phyloP scores from a whole-genome alignment of 208 protist genomes.

The Vickermania spadyakhi region DNA sequence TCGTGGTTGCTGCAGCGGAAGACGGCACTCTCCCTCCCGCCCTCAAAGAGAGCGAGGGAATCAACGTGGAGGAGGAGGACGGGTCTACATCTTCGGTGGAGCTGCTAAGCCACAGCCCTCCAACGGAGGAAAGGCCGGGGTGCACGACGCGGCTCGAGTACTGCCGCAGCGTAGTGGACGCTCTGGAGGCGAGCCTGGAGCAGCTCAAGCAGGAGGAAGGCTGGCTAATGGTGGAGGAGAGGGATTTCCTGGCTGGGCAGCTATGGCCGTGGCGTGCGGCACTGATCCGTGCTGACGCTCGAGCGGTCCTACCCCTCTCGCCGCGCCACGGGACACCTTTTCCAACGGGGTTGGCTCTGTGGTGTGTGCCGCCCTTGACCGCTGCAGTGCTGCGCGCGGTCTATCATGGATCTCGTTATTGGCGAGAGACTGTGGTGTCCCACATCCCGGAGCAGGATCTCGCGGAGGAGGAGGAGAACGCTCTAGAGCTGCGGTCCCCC shows the following conservation, averaged over 20 bases:
- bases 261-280: background rate
- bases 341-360: background rate
- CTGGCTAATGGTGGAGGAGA: background rate
- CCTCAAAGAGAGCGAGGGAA: too few relatives aligned
- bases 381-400: background rate
- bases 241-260: background rate
- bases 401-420: background rate
- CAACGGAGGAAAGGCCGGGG: background rate
- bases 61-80: too few relatives aligned
- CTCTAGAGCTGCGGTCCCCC: background rate
- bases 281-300: background rate
- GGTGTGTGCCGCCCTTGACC: background rate
- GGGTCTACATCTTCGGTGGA: too few relatives aligned
- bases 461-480: too few relatives aligned
- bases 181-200: background rate
- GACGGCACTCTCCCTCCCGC: background rate
- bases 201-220: background rate
- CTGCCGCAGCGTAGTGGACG: background rate
- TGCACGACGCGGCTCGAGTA: background rate
- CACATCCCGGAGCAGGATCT: background rate
- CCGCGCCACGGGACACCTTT: background rate
- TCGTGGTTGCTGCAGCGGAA: constrained; percentile 16
- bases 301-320: too few relatives aligned
- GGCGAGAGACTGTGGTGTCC: background rate
- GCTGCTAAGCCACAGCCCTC: background rate